Evolutionary conservation across 1,284 basidiomycete species (phyloP), one percentile per base, ranked within the genome.

Genomic region (Blastosporella zonata): DNA sequence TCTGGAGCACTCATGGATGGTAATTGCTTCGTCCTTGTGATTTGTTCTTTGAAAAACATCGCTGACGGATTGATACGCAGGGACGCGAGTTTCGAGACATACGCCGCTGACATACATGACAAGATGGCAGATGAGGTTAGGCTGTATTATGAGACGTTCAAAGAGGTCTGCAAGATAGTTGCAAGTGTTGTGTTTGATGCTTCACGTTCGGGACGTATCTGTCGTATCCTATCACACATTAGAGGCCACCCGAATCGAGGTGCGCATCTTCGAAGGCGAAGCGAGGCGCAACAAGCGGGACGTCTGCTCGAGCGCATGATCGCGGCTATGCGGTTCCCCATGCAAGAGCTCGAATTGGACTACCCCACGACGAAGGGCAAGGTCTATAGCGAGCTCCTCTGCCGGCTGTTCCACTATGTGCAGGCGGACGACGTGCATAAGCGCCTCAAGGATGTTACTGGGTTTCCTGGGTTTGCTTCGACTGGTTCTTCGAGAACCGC

Each of bases 401-500:
- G 93, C 62, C 84, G 94, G 25, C 72, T 99, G 53, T 85, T 88
- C 63, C 83, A 97, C 70, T 96, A 99, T 64, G 95, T 99, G 73
- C 84, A 87, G 47, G 76, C 83, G 23, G 95, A 97, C 49, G 94
- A 97, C 61, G 89, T 93, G 31, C 98, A 94, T 64, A 96, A 99
- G 62, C 74, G 86, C 43, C 97, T 99, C 72, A 97, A 97, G 68
- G 96, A 99, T 69, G 93, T 99, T 52, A 87, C 87, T 33, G 92
- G 95, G 67, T 96, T 93, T 70, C 93, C 93, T 0, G 87, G 94
- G n/a, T 99, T 99, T 76, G 93, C 45, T 97, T 98, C 60, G 94
- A 98, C 65, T 98, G 95, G 95, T 99, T 98, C 75, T 93, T 99
- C 78, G 97, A 97, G 75, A 92, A 88, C 55, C 75, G 97, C 73